phyloP scores from a whole-genome alignment of 345 rosid genomes.

The Aegle marmelos region DNA sequence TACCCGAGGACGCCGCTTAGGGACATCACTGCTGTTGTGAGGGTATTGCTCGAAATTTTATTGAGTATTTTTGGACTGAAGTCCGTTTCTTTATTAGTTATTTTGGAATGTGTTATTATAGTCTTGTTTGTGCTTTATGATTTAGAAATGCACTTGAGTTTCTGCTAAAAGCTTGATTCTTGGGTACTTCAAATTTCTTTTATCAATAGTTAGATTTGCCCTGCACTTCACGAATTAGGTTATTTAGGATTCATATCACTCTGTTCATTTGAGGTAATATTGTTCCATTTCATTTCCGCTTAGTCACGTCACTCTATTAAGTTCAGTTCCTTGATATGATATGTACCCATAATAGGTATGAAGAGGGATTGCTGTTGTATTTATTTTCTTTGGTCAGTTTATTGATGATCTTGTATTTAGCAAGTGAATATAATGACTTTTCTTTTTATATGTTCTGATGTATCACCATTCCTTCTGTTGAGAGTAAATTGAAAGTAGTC shows the following conservation, averaged over 20 bases:
- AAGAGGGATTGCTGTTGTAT: not conserved
- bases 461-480: not conserved
- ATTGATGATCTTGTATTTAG: not conserved
- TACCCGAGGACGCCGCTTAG: conserved; percentile 83
- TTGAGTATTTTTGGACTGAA: not conserved
- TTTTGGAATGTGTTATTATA: not conserved
- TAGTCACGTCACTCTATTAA: not conserved
- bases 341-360: not conserved
- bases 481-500: not conserved
- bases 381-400: not conserved
- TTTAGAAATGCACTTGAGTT: not conserved
- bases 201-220: not conserved
- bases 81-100: not conserved
- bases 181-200: not conserved
- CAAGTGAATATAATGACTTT: not conserved
- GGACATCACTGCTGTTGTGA: conserved; percentile 54
- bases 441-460: not conserved
- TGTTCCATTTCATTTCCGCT: not conserved
- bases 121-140: not conserved
- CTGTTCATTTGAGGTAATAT: not conserved
- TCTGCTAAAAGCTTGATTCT: not conserved
- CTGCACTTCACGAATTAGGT: no score
- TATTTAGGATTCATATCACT: not conserved
- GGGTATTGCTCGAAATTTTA: conserved; percentile 40
- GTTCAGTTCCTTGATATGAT: not conserved